Percentiles rank a stretch among this genome's conserved stretches.
Evolutionary conservation across 208 protist genomes (phyloP).

Genomic region (Acanthamoeba healyi): DNA sequence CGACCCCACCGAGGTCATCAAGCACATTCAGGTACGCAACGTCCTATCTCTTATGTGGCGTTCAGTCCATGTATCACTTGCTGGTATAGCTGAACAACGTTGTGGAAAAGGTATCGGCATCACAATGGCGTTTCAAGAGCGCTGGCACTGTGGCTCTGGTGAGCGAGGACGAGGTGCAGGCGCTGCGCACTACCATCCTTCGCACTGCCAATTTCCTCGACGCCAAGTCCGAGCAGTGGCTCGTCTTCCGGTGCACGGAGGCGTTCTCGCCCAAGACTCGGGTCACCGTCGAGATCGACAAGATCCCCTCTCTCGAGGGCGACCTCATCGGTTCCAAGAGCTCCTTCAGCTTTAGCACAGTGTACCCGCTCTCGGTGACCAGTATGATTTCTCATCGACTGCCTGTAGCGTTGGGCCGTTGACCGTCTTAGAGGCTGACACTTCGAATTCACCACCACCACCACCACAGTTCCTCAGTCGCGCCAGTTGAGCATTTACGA

Average conservation of each 20-base stretch:
- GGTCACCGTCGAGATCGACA: slow-evolving; percentile 60
- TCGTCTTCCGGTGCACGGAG: slow-evolving; percentile 55
- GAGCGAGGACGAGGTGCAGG: slow-evolving; percentile 29
- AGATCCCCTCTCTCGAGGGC: slow-evolving; percentile 66
- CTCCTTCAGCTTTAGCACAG: slow-evolving; percentile 54
- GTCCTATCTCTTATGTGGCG: background rate
- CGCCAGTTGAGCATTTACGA: background rate
- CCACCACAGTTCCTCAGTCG: background rate
- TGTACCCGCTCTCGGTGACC: background rate
- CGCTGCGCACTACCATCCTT: background rate
- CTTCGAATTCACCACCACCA: no score
- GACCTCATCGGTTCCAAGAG: background rate
- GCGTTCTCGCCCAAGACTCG: slow-evolving; percentile 24
- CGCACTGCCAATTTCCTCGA: background rate
- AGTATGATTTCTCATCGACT: background rate
- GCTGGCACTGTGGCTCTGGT: slow-evolving; percentile 6
- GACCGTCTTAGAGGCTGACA: no score
- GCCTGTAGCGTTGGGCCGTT: background rate
- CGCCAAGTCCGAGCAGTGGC: slow-evolving; percentile 39
- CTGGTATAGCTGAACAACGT: no score
- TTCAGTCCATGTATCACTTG: no score
- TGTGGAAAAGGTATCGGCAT: slow-evolving; percentile 5
- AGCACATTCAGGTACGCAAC: slow-evolving; percentile 60
- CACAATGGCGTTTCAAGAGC: slow-evolving; percentile 43
- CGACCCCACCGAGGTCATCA: slow-evolving; percentile 15